Conservation (phyloP, 768 basidiomycete species). For the Russula ochroleuca region DNA sequence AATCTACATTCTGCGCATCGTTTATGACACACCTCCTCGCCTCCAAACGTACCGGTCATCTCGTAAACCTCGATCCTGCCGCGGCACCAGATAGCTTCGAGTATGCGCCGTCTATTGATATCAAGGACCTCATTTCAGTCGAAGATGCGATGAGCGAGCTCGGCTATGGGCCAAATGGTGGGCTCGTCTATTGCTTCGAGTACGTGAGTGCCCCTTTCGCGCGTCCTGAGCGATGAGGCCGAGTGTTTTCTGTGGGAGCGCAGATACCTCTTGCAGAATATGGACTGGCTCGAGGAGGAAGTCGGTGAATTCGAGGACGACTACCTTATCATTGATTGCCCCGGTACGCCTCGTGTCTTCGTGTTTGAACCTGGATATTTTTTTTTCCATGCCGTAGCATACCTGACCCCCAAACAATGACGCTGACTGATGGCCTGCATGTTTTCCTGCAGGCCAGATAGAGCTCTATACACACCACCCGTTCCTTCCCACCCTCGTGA, state of each 20-base stretch:
- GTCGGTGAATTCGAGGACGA: slow-evolving; percentile 94
- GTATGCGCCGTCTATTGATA: slow-evolving; percentile 89
- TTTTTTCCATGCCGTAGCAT: slow-evolving; percentile 10
- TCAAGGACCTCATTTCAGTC: slow-evolving; percentile 84
- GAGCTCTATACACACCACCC: slow-evolving; percentile 99
- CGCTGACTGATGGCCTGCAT: slow-evolving; percentile 12
- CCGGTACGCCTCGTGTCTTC: slow-evolving; percentile 47
- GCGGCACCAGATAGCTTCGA: slow-evolving; percentile 84
- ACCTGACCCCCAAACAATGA: slow-evolving; percentile 1
- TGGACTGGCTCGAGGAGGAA: slow-evolving; percentile 98
- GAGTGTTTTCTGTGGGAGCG: slow-evolving; percentile 6
- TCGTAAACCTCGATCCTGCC: slow-evolving; percentile 97
- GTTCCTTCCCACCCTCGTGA: slow-evolving; percentile 87
- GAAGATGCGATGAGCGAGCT: slow-evolving; percentile 96
- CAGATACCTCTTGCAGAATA: slow-evolving; percentile 93
- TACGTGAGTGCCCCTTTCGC: slow-evolving; percentile 56
- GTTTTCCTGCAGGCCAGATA: slow-evolving; percentile 70
- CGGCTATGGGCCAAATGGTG: slow-evolving; percentile 94
- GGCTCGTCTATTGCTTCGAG: slow-evolving; percentile 98
- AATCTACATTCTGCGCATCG: slow-evolving; percentile 87
- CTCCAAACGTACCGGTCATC: slow-evolving; percentile 78
- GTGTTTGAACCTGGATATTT: slow-evolving; percentile 1
- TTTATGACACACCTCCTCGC: slow-evolving; percentile 86
- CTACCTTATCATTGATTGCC: slow-evolving; percentile 90
- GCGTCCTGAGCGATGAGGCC: neutral